Base-by-base conservation (phyloP, 2,329 filamentous ascomycete genomes). In the Tricladium varicosporioides region DNA sequence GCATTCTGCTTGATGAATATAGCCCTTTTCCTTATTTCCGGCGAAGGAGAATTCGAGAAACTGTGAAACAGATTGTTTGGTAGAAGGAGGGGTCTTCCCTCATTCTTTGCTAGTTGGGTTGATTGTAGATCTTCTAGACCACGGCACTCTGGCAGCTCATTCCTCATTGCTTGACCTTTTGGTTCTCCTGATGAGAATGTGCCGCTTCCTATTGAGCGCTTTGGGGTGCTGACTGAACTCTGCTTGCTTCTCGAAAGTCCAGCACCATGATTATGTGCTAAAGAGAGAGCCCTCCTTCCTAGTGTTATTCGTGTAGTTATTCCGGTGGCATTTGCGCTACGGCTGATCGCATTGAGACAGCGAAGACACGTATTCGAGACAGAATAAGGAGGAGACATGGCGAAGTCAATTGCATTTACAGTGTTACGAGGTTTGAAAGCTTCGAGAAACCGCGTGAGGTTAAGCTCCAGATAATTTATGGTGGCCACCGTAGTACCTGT, bases 1-100 rank as follows among this genome's bases (percentile, higher is more conserved):
- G 93, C 93, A 77, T 97, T 91, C 69, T 95, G 89, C 71, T 87
- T 90, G 75, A 97, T 97, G 69, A 91, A 95, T 9, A 89, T 89
- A 27, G 93, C 94, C 65, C 94, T 87, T 67, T 86, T 85, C 66
- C 93, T 86, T 62, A 99, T 97, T 60, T 89, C 88, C 42, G 91
- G 88, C 44, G 93, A 89, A 8, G 95, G 94, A 13, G 94, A 99
- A 62, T 87, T 81, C 36, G 91, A 90, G 73, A 94, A 96, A 9
- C 91, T 85, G 74, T 99, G 93, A 78, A 97, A 99, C 56, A 99
- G 86, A 71, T 97, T 88, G 74, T 95, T 85, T 51, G 85, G 80
- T 61, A 66, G 63, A 42, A 72, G 56, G 16, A 72, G 54, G 53
- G 64, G 64, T 61, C 66, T 60, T 33, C 54, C 63, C 42, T 66